A percentile compares a stretch with the other conserved stretches of the same genome.
These are phyloP conservation scores for Albatrellus ellisii DNA, from an alignment of 768 basidiomycete genomes.

Conservation along the genomic window DNA sequence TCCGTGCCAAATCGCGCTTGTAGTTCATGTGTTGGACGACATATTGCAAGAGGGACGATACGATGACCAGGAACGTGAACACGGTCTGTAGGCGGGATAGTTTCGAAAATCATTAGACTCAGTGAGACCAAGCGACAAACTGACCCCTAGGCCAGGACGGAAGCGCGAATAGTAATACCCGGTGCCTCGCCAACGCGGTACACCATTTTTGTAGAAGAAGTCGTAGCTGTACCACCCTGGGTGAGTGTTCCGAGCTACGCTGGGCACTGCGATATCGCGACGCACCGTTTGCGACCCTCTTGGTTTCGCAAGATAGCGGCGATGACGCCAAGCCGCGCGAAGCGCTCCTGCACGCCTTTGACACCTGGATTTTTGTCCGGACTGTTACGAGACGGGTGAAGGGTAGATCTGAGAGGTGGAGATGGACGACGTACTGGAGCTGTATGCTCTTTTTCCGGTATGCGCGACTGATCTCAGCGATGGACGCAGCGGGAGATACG, in stretches of 20 bases:
- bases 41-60: constrained; percentile 77
- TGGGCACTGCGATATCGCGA: constrained; percentile 1
- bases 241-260: background rate
- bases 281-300: constrained; percentile 67
- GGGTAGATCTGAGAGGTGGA: background rate
- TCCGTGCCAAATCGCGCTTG: constrained; percentile 52
- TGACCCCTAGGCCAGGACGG: constrained; percentile 82
- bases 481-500: constrained; percentile 59
- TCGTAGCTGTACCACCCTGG: too few relatives aligned
- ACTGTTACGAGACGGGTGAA: constrained; percentile 26
- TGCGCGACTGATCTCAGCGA: constrained; percentile 72
- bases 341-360: constrained; percentile 75
- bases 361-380: constrained; percentile 92
- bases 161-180: constrained; percentile 96
- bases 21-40: constrained; percentile 70
- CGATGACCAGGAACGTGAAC: constrained; percentile 55
- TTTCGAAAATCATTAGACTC: background rate
- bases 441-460: constrained; percentile 86
- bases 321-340: constrained; percentile 84
- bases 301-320: constrained; percentile 64
- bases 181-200: constrained; percentile 92
- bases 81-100: constrained; percentile 39
- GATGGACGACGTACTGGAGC: constrained; percentile 59
- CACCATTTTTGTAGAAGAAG: constrained; percentile 96
- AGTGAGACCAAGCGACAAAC: background rate